These are phyloP conservation scores for Heliamphora exappendiculata DNA, from an alignment of 148 eudicot genomes.

Conservation along the genomic window DNA sequence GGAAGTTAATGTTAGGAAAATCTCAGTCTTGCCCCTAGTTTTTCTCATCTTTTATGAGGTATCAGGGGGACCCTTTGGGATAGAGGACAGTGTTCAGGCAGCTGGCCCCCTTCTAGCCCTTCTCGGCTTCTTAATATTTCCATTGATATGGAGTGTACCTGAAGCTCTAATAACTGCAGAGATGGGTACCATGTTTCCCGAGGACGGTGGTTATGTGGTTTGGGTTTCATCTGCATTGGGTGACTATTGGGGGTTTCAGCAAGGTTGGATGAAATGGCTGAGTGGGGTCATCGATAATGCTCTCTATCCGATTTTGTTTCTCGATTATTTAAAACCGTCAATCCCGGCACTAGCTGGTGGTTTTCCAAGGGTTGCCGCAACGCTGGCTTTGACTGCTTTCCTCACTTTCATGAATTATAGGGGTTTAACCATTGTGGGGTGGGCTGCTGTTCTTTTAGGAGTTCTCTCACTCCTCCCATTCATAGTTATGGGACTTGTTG, in stretches of 20 bases:
- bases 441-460: conserved; percentile 12
- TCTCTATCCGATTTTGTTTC: conserved; percentile 6
- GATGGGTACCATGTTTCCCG: conserved; percentile 22
- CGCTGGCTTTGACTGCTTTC: conserved; percentile 1
- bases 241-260: conserved; percentile 17
- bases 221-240: conserved; percentile 18
- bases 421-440: conserved; percentile 12
- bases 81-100: conserved; percentile 12
- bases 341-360: conserved; percentile 6
- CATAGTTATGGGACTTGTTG: not conserved
- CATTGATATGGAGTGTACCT: conserved; percentile 16
- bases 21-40: conserved; percentile 12
- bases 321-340: not conserved
- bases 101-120: conserved; percentile 19
- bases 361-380: not conserved
- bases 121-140: conserved; percentile 11
- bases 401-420: conserved; percentile 7
- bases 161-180: conserved; percentile 20
- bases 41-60: conserved; percentile 19
- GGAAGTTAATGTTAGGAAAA: not conserved
- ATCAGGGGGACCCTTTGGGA: conserved; percentile 16
- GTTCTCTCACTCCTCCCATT: conserved; percentile 8
- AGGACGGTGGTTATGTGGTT: conserved; percentile 13
- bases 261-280: conserved; percentile 21
- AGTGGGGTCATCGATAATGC: conserved; percentile 13